These are phyloP conservation scores for Chamaecrista fasciculata DNA, from an alignment of 306 rosid species.

Conservation along the genomic window DNA sequence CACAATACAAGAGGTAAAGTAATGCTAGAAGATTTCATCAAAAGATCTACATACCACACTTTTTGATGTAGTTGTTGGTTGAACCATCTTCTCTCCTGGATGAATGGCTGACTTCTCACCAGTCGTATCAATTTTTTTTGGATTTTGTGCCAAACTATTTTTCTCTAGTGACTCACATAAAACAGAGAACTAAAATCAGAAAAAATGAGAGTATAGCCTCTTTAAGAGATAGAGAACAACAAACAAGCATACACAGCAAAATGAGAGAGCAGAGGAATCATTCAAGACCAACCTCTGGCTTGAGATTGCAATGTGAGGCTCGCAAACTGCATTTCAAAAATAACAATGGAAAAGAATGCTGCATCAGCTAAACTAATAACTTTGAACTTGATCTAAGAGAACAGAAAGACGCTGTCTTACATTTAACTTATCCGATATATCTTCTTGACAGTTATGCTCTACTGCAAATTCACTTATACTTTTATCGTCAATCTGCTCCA, in stretches of 20 bases:
- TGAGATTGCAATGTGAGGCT: constrained; percentile 53
- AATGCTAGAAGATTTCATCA: constrained; percentile 3
- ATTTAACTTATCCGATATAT: constrained; percentile 41
- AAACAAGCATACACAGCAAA: constrained; percentile 13
- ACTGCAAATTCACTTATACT: constrained; percentile 13
- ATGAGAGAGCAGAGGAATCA: constrained; percentile 16
- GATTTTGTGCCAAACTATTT: constrained; percentile 8
- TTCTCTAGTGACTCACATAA: constrained; percentile 33
- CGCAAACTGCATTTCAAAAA: constrained; percentile 49
- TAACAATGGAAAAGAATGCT: constrained; percentile 26
- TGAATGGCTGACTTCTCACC: constrained; percentile 33
- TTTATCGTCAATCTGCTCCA: constrained; percentile 33
- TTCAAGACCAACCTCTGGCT: constrained; percentile 48
- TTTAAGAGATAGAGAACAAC: constrained; percentile 5
- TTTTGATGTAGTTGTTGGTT: constrained; percentile 37
- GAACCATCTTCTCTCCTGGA: constrained; percentile 47
- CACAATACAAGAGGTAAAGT: neutral
- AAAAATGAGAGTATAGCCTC: neutral
- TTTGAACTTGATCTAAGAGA: constrained; percentile 21
- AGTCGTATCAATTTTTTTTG: constrained; percentile 22
- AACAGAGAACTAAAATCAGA: constrained; percentile 24
- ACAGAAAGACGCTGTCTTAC: constrained; percentile 47
- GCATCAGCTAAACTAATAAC: constrained; percentile 29
- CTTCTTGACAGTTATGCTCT: constrained; percentile 30
- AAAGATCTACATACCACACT: constrained; percentile 50